Evolutionary conservation across 106 monocot species (phyloP).

Genomic region (Dendrobium catenatum): DNA sequence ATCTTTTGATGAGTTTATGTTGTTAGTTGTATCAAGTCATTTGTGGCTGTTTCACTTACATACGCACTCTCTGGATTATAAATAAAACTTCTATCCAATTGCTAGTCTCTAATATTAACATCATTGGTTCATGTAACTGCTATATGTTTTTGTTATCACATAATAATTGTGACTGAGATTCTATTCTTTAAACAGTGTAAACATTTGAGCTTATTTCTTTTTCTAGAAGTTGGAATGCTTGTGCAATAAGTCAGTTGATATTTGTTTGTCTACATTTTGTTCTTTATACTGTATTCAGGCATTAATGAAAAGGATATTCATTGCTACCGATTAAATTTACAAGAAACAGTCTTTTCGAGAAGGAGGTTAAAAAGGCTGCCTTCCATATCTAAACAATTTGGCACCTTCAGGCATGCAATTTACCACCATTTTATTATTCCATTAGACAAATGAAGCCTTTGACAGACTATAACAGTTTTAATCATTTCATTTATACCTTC

Average conservation of each 20-base stretch:
- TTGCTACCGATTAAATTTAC: conserved; percentile 33
- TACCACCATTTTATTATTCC: background rate
- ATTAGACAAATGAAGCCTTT: background rate
- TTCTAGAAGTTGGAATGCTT: background rate
- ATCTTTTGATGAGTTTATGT: background rate
- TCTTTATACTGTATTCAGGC: conserved; percentile 20
- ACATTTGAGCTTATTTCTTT: background rate
- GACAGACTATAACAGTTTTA: background rate
- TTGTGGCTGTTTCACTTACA: background rate
- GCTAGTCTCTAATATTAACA: background rate
- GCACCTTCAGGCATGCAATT: conserved; percentile 43
- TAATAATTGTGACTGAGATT: background rate
- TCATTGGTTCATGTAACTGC: too few species aligned
- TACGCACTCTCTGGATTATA: background rate
- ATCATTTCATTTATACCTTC: background rate
- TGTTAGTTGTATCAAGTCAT: background rate
- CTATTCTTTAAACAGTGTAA: background rate
- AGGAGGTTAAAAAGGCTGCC: conserved; percentile 31
- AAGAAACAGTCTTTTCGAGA: conserved; percentile 16
- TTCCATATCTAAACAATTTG: conserved; percentile 35
- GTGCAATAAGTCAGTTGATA: background rate
- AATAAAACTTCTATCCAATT: background rate
- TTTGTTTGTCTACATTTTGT: background rate
- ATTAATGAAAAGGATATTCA: conserved; percentile 45
- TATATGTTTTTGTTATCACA: background rate